phyloP scores from a whole-genome alignment of 345 rosid genomes.

The Microthlaspi erraticum region DNA sequence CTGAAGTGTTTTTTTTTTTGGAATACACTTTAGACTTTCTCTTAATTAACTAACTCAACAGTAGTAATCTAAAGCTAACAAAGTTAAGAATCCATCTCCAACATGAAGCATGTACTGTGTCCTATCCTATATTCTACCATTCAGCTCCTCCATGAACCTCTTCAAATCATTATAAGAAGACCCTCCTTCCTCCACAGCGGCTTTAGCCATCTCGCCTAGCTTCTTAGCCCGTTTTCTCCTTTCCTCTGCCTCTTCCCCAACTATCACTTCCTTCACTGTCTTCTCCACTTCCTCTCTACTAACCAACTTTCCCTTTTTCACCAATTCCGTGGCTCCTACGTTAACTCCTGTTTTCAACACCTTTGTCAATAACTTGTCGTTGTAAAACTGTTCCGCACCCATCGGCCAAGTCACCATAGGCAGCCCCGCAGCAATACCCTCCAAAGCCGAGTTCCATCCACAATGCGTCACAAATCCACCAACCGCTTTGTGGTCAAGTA shows the following conservation, averaged over 20 bases:
- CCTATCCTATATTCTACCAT: constrained; percentile 18
- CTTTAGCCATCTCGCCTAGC: constrained; percentile 42
- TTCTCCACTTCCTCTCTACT: constrained; percentile 47
- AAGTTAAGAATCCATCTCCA: constrained; percentile 28
- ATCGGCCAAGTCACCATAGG: constrained; percentile 64
- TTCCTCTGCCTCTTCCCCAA: constrained; percentile 44
- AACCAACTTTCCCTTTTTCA: constrained; percentile 42
- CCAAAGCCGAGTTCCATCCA: constrained; percentile 65
- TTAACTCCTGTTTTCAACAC: constrained; percentile 49
- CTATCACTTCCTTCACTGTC: constrained; percentile 46
- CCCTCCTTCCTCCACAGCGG: constrained; percentile 44
- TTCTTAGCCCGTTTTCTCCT: constrained; percentile 36
- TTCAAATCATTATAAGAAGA: constrained; percentile 46
- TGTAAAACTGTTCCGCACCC: constrained; percentile 56
- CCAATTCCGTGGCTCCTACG: constrained; percentile 49
- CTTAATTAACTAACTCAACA: constrained; percentile 1
- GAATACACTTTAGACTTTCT: background rate
- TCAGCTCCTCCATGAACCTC: constrained; percentile 37
- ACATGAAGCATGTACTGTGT: background rate
- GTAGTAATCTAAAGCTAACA: constrained; percentile 2
- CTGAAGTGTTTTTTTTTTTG: background rate
- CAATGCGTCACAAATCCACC: constrained; percentile 70
- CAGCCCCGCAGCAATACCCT: constrained; percentile 55
- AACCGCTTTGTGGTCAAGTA: constrained; percentile 58
- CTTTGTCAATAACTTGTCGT: constrained; percentile 55